A percentile compares a stretch with the other conserved stretches of the same genome.
Conservation (phyloP, 2,329 filamentous ascomycete genomes). For the Hymenoscyphus linearis region DNA sequence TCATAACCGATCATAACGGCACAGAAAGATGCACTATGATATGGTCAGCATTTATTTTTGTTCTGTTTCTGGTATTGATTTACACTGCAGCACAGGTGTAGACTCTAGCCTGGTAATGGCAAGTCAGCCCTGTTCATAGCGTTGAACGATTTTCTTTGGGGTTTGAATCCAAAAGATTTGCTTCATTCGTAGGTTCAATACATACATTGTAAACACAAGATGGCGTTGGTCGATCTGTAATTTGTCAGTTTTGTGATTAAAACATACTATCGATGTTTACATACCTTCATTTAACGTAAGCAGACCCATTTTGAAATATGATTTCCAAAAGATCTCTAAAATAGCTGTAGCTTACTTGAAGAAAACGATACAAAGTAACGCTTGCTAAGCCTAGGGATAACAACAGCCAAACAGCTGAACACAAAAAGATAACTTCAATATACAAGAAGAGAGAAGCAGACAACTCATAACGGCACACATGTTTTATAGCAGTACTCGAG, state of each 20-base stretch:
- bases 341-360: neutral
- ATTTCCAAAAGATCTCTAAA: neutral
- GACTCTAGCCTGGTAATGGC: conserved; percentile 7
- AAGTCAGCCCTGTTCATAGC: neutral
- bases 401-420: neutral
- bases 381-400: neutral
- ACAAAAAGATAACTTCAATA: neutral
- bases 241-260: conserved; percentile 28
- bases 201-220: conserved; percentile 19
- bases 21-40: conserved; percentile 45
- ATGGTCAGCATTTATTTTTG: neutral
- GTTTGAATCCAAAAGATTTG: neutral
- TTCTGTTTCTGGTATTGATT: conserved; percentile 36
- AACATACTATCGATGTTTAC: conserved; percentile 21
- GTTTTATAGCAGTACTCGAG: conserved; percentile 43
- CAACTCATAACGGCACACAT: conserved; percentile 42
- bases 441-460: conserved; percentile 40
- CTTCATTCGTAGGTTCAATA: neutral
- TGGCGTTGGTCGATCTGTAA: conserved; percentile 23
- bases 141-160: neutral
- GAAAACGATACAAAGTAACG: neutral
- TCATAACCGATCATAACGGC: conserved; percentile 55
- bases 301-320: conserved; percentile 32
- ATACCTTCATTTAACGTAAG: conserved; percentile 49
- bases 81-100: conserved; percentile 41